Evolutionary conservation across 176 grass and related monocot genomes (phyloP), one percentile per base, ranked within the genome.

Genomic region (Ensete glaucum): DNA sequence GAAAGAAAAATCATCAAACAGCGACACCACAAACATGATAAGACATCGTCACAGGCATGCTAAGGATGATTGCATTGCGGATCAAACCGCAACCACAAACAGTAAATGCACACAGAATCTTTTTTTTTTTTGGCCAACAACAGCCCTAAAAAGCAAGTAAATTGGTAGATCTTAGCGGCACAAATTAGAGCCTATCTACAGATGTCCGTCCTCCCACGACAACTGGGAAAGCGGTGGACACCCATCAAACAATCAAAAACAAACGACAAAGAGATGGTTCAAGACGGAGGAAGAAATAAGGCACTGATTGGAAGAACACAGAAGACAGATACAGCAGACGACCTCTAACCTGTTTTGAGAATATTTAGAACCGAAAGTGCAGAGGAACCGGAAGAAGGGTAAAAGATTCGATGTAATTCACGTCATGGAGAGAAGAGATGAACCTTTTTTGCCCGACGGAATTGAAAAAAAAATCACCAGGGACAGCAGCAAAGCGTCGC

Each of bases 21-120:
- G 34, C 34, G 5, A 43, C 34, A 43, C 34, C 34, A 43, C 34
- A 43, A 6, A 43, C 34, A 6, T 43, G 34, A 43, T 43, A 6
- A 43, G 34, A 43, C 34, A 43, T 6, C 34, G 34, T 43, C 34
- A 43, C 34, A 43, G 34, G 34, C 34, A 43, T 43, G 34, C 34
- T 43, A 43, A 43, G 34, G 34, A 43, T 43, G 34, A 43, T 43
- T 43, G 34, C 34, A 43, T 43, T 43, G 34, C 34, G 34, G 12
- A 65, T 65, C 63, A 65, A 64, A 27, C 15, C 0, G 50, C 48
- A 50, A 69, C 8, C 16, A 19, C 15, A 26, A 67, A 69, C 50
- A 70, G 17, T 65, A 50, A 70, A 70, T 49, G 48, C 67, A 70
- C 48, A 70, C 4, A 70, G 21, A n/a, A 70, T 70, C 43, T 70